Base-by-base conservation (phyloP, 768 basidiomycete genomes). In the Rhizopogon vinicolor region DNA sequence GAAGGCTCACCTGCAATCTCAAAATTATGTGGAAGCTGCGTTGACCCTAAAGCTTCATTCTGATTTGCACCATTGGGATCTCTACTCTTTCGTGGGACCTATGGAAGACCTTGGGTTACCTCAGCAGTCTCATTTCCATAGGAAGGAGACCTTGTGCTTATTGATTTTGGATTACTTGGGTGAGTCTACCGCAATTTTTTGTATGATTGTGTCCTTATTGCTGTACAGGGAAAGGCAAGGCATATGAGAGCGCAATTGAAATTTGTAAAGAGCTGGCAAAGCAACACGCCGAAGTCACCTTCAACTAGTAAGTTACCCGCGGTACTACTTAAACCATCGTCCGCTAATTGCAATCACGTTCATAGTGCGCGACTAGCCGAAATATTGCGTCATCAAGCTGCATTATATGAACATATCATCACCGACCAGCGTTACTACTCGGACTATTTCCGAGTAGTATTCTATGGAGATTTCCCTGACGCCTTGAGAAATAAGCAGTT, bases 211-310 rank as follows among this genome's bases (percentile, higher is more conserved):
- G 35, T 54, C 51, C 42, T 62, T 45, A 59, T 37, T 14, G 44
- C 1, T 53, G 57, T 52, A 22, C 57, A 94, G 93, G 92, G 49
- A 91, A 94, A 71, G 96, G 95, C 9, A 94, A 96, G 64, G 95
- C 96, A n/a, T 98, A 93, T 83, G 96, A 98, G 70, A 87, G 82
- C 51, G 96, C 93, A 2, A 85, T 97, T 55, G 89, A 92, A 45
- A 89, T 98, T 48, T 95, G 92, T 74, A 91, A 91, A 72, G 96
- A 98, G 63, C 74, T 98, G 25, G 88, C 88, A 13, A 83, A 75
- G 57, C 93, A 98, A 68, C 95, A 98, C 72, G 81, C 89, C 14
- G 86, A 87, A 66, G 80, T 92, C 52, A 93, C 94, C 6, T 96
- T 90, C 76, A 91, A 95, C 68, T 93, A 94, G 87, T 94, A 74